These are phyloP conservation scores for Neostapfia colusana DNA, from an alignment of 176 grass and related monocot species.

Conservation along the genomic window DNA sequence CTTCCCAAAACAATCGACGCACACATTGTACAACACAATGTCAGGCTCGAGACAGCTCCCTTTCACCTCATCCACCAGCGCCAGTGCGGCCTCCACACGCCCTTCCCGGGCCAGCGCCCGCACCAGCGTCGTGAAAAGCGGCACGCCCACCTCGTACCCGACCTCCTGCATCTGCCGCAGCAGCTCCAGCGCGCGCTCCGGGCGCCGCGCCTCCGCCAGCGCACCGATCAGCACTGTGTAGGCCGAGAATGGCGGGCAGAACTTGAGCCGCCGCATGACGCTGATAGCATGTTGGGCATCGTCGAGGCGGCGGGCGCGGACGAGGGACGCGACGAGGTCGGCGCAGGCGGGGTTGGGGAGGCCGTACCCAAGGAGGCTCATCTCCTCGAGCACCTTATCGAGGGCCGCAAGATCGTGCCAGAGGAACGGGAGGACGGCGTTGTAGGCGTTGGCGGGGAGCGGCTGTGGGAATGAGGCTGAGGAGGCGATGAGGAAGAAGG, in stretches of 20 bases:
- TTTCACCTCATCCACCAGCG: conserved; percentile 74
- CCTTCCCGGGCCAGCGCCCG: conserved; percentile 67
- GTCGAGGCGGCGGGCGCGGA: conserved; percentile 53
- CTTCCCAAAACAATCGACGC: conserved; percentile 91
- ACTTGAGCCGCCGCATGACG: conserved; percentile 72
- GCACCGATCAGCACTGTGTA: conserved; percentile 78
- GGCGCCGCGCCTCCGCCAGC: conserved; percentile 52
- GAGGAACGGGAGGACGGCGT: conserved; percentile 59
- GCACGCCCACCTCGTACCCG: conserved; percentile 80
- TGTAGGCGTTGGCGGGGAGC: conserved; percentile 60
- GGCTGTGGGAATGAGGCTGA: conserved; percentile 39
- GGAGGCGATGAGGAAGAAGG: conserved; percentile 68
- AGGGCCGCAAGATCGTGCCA: conserved; percentile 45
- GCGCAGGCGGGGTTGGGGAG: conserved; percentile 59
- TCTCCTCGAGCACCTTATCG: conserved; percentile 74
- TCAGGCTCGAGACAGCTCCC: conserved; percentile 75
- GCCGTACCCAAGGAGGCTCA: conserved; percentile 68
- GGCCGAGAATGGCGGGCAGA: conserved; percentile 76
- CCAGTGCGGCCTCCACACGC: conserved; percentile 47
- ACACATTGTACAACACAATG: conserved; percentile 82
- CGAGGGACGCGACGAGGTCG: conserved; percentile 48
- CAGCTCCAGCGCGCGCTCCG: conserved; percentile 66
- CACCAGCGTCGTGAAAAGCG: conserved; percentile 74
- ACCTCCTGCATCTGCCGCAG: conserved; percentile 91
- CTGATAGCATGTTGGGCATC: conserved; percentile 48